A percentile compares a stretch with the other conserved stretches of the same genome.
These are phyloP conservation scores for Xylariaceae sp. DNA, from an alignment of 2,329 filamentous ascomycete genomes.

Conservation along the genomic window DNA sequence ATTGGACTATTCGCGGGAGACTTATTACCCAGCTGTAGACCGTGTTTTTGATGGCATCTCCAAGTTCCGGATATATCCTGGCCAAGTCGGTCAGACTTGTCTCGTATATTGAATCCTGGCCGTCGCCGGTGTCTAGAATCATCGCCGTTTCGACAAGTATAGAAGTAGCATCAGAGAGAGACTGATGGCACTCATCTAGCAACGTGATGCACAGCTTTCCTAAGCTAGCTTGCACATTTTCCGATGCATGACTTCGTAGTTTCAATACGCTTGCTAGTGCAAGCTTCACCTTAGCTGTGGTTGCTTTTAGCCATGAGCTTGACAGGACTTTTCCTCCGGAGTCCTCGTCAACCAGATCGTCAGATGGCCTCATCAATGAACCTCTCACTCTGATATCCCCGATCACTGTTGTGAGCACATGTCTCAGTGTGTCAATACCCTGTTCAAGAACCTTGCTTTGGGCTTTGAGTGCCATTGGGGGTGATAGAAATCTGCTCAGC, in stretches of 20 bases:
- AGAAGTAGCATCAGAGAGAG: slow-evolving; percentile 62
- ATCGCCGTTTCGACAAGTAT: slow-evolving; percentile 81
- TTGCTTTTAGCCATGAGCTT: slow-evolving; percentile 71
- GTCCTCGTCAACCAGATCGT: slow-evolving; percentile 24
- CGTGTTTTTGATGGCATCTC: slow-evolving; percentile 62
- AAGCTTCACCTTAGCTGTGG: slow-evolving; percentile 74
- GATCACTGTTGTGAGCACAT: slow-evolving; percentile 52
- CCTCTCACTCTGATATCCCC: slow-evolving; percentile 53
- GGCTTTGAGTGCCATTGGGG: slow-evolving; percentile 54
- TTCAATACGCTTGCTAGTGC: slow-evolving; percentile 75
- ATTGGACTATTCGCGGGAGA: slow-evolving; percentile 77
- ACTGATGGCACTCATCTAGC: slow-evolving; percentile 72
- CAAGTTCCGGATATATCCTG: slow-evolving; percentile 57
- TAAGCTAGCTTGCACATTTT: slow-evolving; percentile 64
- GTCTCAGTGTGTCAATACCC: slow-evolving; percentile 55
- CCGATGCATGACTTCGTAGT: slow-evolving; percentile 64
- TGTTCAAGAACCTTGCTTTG: slow-evolving; percentile 59
- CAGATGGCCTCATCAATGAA: slow-evolving; percentile 38
- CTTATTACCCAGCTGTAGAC: slow-evolving; percentile 79
- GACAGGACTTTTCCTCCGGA: slow-evolving; percentile 41
- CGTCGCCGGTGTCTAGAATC: slow-evolving; percentile 55
- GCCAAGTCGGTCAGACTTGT: slow-evolving; percentile 59
- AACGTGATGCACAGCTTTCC: slow-evolving; percentile 68
- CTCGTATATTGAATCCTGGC: slow-evolving; percentile 38
- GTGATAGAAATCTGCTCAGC: slow-evolving; percentile 69